Base-by-base conservation (phyloP, 2,329 filamentous ascomycete genomes). In the Periglandula ipomoeae region DNA sequence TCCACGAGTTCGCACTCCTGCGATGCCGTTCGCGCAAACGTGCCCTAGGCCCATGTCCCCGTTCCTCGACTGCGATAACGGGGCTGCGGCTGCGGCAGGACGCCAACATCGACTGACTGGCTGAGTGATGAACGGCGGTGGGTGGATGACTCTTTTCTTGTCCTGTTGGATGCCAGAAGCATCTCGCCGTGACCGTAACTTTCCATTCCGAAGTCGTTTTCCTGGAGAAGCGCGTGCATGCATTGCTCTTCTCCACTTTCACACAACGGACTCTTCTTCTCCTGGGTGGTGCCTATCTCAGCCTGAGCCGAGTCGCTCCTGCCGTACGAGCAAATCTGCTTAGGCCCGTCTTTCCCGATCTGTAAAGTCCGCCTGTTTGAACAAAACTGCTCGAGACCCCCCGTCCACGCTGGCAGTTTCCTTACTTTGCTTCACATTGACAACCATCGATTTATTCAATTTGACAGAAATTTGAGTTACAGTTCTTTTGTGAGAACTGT, bases 361-460 rank as follows among this genome's bases (percentile, higher is more conserved):
- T n/a, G n/a, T n/a, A n/a, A n/a, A n/a, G n/a, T n/a, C n/a, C n/a
- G n/a, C n/a, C 26, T 34, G 37, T 42, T 15, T 43, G 47, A 46
- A 43, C 48, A 50, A 50, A 50, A 50, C 43, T 17, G 48, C 37
- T n/a, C 37, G 19, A 13, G 37, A 11, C 34, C 34, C 43, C 48
- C 37, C 48, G 42, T 37, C 48, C 13, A 15, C 8, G 13, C 13
- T 44, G 27, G 9, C 48, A 44, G 9, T 32, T 27, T 10, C 22
- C 42, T 35, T 38, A 34, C 37, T 42, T 35, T 37, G 22, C 37
- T 38, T 13, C 48, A 46, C 32, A 7, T 30, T 30, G 5, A 17
- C 34, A 44, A 43, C 11, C 42, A 34, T 44, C 42, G 35, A 26
- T 44, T 20, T 9, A 19, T 23, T 13, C 15, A 43, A n/a, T 35